Base-by-base conservation (phyloP, 2,329 filamentous ascomycete genomes). In the Aspergillus candidus region DNA sequence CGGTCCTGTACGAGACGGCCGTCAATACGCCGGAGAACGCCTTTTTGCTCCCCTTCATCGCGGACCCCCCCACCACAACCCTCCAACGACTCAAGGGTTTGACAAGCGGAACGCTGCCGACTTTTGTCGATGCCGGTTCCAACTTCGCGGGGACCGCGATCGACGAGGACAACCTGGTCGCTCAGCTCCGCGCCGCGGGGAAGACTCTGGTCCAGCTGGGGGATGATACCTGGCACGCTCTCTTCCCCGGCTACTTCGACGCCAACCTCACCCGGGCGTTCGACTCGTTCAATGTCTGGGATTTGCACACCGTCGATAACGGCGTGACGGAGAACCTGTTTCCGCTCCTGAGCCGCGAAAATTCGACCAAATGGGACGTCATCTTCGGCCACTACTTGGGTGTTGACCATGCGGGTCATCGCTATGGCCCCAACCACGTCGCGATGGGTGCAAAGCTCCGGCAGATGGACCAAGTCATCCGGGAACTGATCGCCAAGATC, bases 281-380 rank as follows among this genome's bases (percentile, higher is more conserved):
- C 65, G 91, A 97, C 64, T 97, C 91, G 49, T 94, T 98, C 71
- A 96, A 97, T 60, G 93, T 97, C 6, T 96, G 89, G 88, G 93
- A 98, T 65, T 69, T 98, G 57, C 89, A 97, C 65, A 97, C 93
- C 0, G 87, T 98, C 3, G 93, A 98, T 62, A 91, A 96, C 59
- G 93, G 93, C 1, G 93, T 98, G 17, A 85, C 84, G 11, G 86
- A 94, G 55, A 86, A 97, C 67, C 82, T 98, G 6, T 67, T 70
- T 45, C 93, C 93, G 2, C 75, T 97, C 2, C 68, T 98, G 50
- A 74, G 83, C 38, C 66, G 78, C 1, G 73, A 77, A 38, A 82
- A 82, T 60, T 74, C 76, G 40, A 76, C 71, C 4, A 78, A 86
- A 44, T 98, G 93, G 93, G 91, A 98, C 68, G 74, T 98, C n/a